phyloP scores from a whole-genome alignment of 108 stramenopile genomes.

The Skeletonema menzelii region DNA sequence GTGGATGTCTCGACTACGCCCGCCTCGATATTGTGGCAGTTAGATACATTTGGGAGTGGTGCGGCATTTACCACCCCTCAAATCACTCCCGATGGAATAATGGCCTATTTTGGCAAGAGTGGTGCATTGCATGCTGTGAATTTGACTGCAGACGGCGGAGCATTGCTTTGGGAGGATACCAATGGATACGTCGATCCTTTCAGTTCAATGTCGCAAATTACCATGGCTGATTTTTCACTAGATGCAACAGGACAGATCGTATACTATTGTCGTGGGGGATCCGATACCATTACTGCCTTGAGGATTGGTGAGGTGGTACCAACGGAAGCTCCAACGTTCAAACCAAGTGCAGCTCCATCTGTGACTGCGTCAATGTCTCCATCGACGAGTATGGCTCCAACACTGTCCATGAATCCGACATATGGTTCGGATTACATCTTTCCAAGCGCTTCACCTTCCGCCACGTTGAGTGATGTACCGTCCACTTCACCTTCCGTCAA shows the following conservation, averaged over 20 bases:
- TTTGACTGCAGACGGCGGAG: not conserved
- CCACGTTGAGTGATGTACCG: not conserved
- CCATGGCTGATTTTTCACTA: slow-evolving; percentile 4
- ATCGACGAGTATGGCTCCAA: not conserved
- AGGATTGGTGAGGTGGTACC: not conserved
- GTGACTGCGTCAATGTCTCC: not conserved
- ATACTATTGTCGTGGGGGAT: not conserved
- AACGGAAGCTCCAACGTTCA: not conserved
- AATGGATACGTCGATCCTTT: slow-evolving; percentile 2
- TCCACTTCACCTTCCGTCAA: not conserved
- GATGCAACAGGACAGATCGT: not conserved
- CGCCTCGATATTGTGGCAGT: not conserved
- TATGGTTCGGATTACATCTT: not conserved
- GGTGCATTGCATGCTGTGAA: not conserved
- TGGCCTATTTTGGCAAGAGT: slow-evolving; percentile 7
- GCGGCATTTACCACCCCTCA: not conserved
- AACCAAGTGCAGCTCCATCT: not conserved
- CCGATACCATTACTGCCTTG: not conserved
- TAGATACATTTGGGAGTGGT: not conserved
- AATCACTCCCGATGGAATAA: not conserved
- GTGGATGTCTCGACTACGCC: not conserved
- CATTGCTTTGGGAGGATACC: not conserved
- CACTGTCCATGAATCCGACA: not conserved
- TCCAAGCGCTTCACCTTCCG: not conserved
- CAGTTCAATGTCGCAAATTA: not conserved